Percentiles rank a stretch among this genome's conserved stretches.
Conservation (phyloP, 768 basidiomycete species). For the Pleurotus giganteus region DNA sequence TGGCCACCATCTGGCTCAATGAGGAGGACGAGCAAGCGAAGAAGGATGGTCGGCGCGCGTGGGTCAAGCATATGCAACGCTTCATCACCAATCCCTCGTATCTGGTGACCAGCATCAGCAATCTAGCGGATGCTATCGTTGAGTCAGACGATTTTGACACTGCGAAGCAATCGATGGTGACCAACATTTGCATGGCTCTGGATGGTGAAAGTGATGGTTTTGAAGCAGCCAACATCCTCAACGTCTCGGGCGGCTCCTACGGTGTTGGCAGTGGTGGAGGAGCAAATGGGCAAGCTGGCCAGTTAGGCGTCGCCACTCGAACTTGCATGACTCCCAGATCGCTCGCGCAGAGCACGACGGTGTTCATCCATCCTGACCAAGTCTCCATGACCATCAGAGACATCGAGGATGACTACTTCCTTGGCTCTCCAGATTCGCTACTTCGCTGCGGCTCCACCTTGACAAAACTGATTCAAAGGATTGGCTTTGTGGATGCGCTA, state of each 20-base stretch:
- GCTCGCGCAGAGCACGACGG: not conserved
- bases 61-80: not conserved
- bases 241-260: not conserved
- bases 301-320: not conserved
- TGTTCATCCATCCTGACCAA: not conserved
- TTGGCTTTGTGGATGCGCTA: not conserved
- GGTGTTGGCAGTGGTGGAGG: not conserved
- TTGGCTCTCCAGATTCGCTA: not conserved
- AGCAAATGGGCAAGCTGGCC: not conserved
- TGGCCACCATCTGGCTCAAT: not conserved
- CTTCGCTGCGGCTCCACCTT: not conserved
- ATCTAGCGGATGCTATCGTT: not conserved
- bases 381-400: not conserved
- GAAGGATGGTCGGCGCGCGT: not conserved
- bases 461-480: not conserved
- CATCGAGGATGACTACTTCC: not conserved
- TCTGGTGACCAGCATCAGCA: not conserved
- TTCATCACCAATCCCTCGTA: not conserved
- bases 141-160: not conserved
- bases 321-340: not conserved
- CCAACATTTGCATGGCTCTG: not conserved
- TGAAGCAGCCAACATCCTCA: not conserved
- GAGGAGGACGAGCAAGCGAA: not conserved
- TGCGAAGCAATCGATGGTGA: not conserved
- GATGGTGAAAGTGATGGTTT: not conserved